Base-by-base conservation (phyloP, 441 rosid genomes). In the Populus hybrid region DNA sequence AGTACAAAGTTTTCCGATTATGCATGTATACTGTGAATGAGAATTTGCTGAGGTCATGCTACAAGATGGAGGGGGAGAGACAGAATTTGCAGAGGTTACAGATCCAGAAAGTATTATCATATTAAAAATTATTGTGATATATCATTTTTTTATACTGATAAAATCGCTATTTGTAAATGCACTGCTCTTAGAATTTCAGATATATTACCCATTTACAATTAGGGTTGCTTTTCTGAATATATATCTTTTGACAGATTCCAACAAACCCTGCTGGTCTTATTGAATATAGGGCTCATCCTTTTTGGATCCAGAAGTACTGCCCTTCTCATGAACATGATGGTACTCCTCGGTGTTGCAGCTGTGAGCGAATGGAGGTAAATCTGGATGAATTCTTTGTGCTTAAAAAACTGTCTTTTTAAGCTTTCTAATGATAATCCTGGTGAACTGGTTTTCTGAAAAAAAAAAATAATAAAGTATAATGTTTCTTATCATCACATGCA, bases 341-440 rank as follows among this genome's bases (percentile, higher is more conserved):
- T 61, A 94, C 99, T 79, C 96, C 93, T 64, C 86, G 97, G 74
- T 96, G 98, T 72, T 94, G 98, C 81, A 96, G 99, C 82, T 96
- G 99, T 78, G 98, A 96, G 83, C 83, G 98, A 86, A 91, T 96
- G 98, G 97, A 96, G 99, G 99, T 94, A 74, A 82, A 88, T 86
- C 80, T 69, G 67, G 42, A 67, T 68, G 76, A 31, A 67, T 74
- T 28, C 69, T 3, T 29, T 29, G 31, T 29, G 31, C 77, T 81
- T 61, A 16, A 68, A 74, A 59, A 31, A 7, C 63, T 9, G 31
- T 26, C 61, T 70, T 38, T 56, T 68, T 68, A 72, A 68, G 33
- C 65, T 42, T 81, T 76, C 23, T 29, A n/a, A 28, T 21, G 50
- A 53, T 23, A 64, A 65, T 31, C 56, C 71, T 7, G 1, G 7